phyloP scores from a whole-genome alignment of 345 rosid genomes.

The Leavenworthia alabamica region DNA sequence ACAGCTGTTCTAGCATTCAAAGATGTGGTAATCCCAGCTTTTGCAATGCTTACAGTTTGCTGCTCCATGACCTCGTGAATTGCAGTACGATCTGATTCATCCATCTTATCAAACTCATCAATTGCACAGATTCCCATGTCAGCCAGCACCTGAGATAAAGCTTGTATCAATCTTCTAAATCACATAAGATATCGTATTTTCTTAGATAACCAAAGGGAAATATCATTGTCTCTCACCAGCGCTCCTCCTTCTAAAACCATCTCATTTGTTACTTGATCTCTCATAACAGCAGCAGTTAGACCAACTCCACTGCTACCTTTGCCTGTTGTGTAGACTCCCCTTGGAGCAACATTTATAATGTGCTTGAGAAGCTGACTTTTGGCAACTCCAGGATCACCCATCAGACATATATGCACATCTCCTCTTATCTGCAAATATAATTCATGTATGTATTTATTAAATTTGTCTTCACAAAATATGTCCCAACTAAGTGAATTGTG shows the following conservation, averaged over 20 bases:
- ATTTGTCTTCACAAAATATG: neutral
- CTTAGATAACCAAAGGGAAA: neutral
- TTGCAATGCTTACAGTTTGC: slow-evolving; percentile 99
- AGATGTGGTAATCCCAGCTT: slow-evolving; percentile 98
- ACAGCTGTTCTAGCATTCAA: slow-evolving; percentile 95
- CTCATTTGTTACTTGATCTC: slow-evolving; percentile 93
- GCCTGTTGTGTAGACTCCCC: slow-evolving; percentile 93
- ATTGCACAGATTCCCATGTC: slow-evolving; percentile 99
- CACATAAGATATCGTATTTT: neutral
- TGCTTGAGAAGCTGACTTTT: slow-evolving; percentile 99
- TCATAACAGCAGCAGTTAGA: slow-evolving; percentile 95
- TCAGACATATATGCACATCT: slow-evolving; percentile 88
- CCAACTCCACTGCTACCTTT: slow-evolving; percentile 99
- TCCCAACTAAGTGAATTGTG: neutral
- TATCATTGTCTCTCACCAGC: slow-evolving; percentile 48
- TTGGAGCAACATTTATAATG: slow-evolving; percentile 89
- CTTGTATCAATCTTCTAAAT: neutral
- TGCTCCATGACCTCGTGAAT: slow-evolving; percentile 99
- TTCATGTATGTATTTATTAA: neutral
- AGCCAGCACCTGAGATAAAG: slow-evolving; percentile 72
- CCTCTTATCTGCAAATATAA: slow-evolving; percentile 75
- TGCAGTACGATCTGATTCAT: slow-evolving; percentile 95
- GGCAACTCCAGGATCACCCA: slow-evolving; percentile 99
- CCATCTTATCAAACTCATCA: slow-evolving; percentile 99
- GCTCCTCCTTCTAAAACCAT: slow-evolving; percentile 99